Conservation (phyloP, 148 eudicot genomes). For the Drosera capensis region DNA sequence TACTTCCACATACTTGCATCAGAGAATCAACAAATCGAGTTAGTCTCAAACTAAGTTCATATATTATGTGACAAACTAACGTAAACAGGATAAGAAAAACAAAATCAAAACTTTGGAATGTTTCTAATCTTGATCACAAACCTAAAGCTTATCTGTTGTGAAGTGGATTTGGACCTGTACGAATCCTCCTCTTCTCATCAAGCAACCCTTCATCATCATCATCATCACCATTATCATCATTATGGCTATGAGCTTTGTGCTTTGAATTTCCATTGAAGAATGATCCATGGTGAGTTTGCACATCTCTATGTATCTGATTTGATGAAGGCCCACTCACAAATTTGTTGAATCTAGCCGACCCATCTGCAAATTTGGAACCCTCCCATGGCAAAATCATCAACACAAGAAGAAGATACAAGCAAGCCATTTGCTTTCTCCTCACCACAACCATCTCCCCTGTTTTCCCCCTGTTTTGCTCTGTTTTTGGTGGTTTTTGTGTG, state of each 20-base stretch:
- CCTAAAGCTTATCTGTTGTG: slow-evolving; percentile 1
- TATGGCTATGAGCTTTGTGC: neutral
- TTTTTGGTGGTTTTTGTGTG: neutral
- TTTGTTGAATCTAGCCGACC: neutral
- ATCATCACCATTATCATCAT: too few relatives aligned
- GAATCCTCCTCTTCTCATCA: slow-evolving; percentile 8
- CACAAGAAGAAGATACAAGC: slow-evolving; percentile 5
- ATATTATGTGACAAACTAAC: neutral
- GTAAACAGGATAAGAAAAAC: neutral
- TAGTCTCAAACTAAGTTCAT: too few relatives aligned
- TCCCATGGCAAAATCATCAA: neutral
- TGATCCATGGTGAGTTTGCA: neutral
- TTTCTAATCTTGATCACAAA: neutral
- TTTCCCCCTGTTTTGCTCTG: neutral
- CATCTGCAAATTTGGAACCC: neutral
- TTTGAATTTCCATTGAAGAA: neutral
- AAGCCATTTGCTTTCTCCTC: neutral
- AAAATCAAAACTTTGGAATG: neutral
- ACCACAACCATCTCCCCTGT: neutral
- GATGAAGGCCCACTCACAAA: neutral
- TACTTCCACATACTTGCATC: too few relatives aligned
- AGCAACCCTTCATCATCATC: slow-evolving; percentile 1
- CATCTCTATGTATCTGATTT: neutral
- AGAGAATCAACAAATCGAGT: too few relatives aligned
- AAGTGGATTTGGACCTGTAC: slow-evolving; percentile 39